Evolutionary conservation across 2,329 filamentous ascomycete species (phyloP).

Genomic region (Fusarium miscanthi): DNA sequence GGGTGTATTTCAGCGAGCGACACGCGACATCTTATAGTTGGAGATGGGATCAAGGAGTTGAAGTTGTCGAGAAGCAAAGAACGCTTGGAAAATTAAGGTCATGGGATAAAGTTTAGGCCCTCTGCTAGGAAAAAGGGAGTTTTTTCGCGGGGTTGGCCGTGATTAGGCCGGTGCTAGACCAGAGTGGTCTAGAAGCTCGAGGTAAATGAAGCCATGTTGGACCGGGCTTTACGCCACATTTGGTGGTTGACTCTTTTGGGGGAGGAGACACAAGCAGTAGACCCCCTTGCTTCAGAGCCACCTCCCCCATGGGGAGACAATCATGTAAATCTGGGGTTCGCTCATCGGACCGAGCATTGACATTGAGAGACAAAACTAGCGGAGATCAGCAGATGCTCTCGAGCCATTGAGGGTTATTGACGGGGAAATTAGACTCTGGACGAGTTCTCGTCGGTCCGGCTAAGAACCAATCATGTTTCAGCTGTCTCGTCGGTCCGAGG

Average conservation of each 20-base stretch:
- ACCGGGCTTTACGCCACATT: neutral
- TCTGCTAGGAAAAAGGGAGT: neutral
- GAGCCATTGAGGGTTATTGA: neutral
- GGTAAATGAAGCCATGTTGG: neutral
- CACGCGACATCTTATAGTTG: constrained; percentile 16
- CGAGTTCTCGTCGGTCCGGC: constrained; percentile 26
- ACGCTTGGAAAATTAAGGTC: neutral
- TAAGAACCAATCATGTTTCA: constrained; percentile 1
- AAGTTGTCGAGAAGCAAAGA: constrained; percentile 5
- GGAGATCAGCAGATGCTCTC: neutral
- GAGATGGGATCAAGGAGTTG: neutral
- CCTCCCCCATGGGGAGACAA: constrained; percentile 23
- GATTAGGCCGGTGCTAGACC: constrained; percentile 13
- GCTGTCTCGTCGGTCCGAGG: constrained; percentile 24
- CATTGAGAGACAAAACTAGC: neutral
- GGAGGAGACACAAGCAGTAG: no score
- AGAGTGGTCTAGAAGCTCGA: neutral
- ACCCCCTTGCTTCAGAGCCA: no score
- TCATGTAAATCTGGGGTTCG: constrained; percentile 19
- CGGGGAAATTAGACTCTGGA: neutral
- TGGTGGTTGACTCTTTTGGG: neutral
- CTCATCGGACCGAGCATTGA: constrained; percentile 19
- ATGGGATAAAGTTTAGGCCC: neutral
- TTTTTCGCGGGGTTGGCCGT: constrained; percentile 9
- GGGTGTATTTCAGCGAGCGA: neutral